Percentiles rank a stretch among this genome's conserved stretches.
Evolutionary conservation across 257 asterid genomes (phyloP).

Genomic region (Knoxia roxburghii): DNA sequence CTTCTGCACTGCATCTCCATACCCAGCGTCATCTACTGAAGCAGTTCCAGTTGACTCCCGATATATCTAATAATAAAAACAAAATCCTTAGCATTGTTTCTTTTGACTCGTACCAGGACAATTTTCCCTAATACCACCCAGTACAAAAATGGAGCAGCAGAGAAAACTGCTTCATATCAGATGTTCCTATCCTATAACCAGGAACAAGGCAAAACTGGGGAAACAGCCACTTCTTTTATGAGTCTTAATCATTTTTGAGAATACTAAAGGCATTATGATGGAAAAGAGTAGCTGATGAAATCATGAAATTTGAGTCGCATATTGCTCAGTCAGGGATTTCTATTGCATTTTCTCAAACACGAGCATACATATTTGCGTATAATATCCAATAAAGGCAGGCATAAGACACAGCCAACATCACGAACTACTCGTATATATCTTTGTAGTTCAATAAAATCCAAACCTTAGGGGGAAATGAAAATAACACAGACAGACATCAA

Average conservation of each 20-base stretch:
- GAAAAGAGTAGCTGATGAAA: not conserved
- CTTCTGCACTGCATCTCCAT: conserved; percentile 70
- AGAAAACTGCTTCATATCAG: no score
- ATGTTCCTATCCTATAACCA: no score
- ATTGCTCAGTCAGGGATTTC: not conserved
- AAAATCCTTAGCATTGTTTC: no score
- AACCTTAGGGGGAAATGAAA: no score
- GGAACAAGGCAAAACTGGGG: not conserved
- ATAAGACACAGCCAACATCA: not conserved
- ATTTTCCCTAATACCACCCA: not conserved
- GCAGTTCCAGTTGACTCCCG: conserved; percentile 87
- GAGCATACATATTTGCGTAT: not conserved
- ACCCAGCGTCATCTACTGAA: conserved; percentile 47
- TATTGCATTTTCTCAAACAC: not conserved
- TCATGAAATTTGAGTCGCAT: not conserved
- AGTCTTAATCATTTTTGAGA: no score
- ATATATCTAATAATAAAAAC: conserved; percentile 48
- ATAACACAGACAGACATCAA: not conserved
- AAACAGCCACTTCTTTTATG: not conserved
- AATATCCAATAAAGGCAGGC: not conserved
- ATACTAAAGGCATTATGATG: no score
- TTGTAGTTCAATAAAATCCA: no score
- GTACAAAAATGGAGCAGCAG: no score
- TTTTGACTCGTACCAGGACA: not conserved
- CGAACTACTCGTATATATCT: not conserved